Conservation (phyloP, 257 asterid species). For the Penstemon newberryi region DNA sequence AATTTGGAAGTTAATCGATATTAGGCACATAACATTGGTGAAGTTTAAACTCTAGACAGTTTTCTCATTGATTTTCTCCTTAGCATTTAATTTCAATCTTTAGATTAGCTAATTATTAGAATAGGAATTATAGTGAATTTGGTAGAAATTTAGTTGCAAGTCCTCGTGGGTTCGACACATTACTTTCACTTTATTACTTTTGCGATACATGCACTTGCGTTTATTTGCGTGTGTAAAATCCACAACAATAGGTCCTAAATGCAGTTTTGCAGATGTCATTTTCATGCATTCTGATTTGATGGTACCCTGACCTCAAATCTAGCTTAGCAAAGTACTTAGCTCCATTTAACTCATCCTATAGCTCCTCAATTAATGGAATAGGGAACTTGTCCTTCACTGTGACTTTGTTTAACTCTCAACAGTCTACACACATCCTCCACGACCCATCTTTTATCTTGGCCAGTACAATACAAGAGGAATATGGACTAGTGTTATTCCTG, state of each 20-base stretch:
- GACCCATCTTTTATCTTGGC: neutral
- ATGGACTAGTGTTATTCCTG: neutral
- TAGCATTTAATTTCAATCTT: no score
- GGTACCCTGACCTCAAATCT: constrained; percentile 14
- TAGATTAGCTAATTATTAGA: no score
- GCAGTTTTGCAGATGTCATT: neutral
- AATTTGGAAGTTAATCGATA: no score
- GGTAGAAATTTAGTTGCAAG: no score
- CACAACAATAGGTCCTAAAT: neutral
- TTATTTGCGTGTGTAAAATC: no score
- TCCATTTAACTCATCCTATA: constrained; percentile 6
- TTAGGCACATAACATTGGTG: no score
- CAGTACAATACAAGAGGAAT: neutral
- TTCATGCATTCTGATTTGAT: neutral
- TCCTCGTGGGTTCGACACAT: no score
- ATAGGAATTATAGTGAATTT: no score
- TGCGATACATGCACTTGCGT: no score
- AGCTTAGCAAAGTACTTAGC: neutral
- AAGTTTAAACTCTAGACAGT: no score
- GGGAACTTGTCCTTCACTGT: constrained; percentile 6
- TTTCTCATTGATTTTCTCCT: no score
- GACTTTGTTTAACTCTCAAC: neutral
- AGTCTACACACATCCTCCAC: neutral
- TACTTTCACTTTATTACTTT: no score
- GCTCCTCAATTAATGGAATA: constrained; percentile 17